These are phyloP conservation scores for Lyophyllum semitale DNA, from an alignment of 768 basidiomycete genomes.

Conservation along the genomic window DNA sequence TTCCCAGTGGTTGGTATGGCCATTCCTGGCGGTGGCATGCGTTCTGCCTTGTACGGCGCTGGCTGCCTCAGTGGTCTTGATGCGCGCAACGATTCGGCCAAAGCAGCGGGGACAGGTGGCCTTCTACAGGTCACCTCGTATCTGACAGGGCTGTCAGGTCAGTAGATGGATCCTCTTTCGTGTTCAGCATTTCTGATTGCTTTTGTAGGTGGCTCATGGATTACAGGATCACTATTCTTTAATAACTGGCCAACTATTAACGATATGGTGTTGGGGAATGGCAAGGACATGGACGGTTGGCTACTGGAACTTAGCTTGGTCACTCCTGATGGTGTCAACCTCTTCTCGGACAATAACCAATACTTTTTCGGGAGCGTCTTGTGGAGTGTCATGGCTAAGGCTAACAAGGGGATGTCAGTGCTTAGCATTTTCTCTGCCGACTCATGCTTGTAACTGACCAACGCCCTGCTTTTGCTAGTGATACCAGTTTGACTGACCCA, in stretches of 20 bases:
- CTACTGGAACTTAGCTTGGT: conserved; percentile 56
- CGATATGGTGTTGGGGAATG: conserved; percentile 63
- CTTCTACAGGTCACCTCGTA: conserved; percentile 74
- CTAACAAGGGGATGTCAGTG: conserved; percentile 52
- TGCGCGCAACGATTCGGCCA: conserved; percentile 58
- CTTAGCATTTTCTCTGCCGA: neutral
- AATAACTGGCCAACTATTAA: conserved; percentile 63
- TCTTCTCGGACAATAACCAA: conserved; percentile 48
- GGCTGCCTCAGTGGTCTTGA: conserved; percentile 61
- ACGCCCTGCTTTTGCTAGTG: conserved; percentile 33
- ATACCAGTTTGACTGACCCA: conserved; percentile 65
- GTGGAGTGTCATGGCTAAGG: conserved; percentile 58
- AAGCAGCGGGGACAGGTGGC: conserved; percentile 62
- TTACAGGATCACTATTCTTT: conserved; percentile 60
- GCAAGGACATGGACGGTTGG: conserved; percentile 50
- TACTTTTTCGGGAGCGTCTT: conserved; percentile 56
- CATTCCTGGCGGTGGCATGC: conserved; percentile 69
- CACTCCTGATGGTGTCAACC: conserved; percentile 51
- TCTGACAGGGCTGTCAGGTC: conserved; percentile 66
- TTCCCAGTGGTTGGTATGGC: conserved; percentile 64
- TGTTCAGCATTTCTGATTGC: neutral
- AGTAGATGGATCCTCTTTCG: conserved; percentile 7
- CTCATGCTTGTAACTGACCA: neutral
- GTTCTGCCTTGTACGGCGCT: conserved; percentile 69
- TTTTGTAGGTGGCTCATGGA: conserved; percentile 63